These are phyloP conservation scores for Termitomyces bulborhizus DNA, from an alignment of 768 basidiomycete species.

Conservation along the genomic window DNA sequence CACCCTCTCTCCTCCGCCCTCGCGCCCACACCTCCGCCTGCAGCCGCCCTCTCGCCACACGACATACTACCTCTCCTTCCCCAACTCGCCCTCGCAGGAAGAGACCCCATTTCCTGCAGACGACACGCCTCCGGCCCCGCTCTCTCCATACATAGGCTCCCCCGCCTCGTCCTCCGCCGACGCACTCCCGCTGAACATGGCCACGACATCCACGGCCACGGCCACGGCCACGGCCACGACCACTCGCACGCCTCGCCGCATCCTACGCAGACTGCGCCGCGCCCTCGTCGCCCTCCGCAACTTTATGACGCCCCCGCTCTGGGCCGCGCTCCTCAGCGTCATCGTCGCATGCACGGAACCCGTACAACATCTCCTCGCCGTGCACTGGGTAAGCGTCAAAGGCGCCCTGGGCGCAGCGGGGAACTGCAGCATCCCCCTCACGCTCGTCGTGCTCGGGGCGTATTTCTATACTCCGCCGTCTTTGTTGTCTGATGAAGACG, in stretches of 20 bases:
- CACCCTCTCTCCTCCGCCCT: not conserved
- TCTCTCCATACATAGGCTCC: not conserved
- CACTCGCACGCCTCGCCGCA: slow-evolving; percentile 5
- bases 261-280: slow-evolving; percentile 18
- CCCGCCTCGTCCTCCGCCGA: not conserved
- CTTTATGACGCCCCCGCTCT: slow-evolving; percentile 88
- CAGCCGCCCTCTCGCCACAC: slow-evolving; percentile 7
- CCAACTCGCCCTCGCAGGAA: slow-evolving; percentile 13
- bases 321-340: slow-evolving; percentile 71
- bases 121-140: not conserved
- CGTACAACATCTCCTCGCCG: slow-evolving; percentile 64
- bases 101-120: not conserved
- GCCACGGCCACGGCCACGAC: too few relatives aligned
- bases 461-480: slow-evolving; percentile 61
- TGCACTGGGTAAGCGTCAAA: slow-evolving; percentile 58
- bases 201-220: too few relatives aligned
- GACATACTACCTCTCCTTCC: slow-evolving; percentile 16
- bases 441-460: slow-evolving; percentile 86
- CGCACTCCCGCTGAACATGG: not conserved
- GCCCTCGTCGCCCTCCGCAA: slow-evolving; percentile 42
- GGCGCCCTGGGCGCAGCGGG: slow-evolving; percentile 64
- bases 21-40: not conserved
- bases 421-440: slow-evolving; percentile 80
- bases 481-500: too few relatives aligned
- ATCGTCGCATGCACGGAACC: slow-evolving; percentile 73